A percentile compares a stretch with the other conserved stretches of the same genome.
These are phyloP conservation scores for Sugiyamaella valdiviana DNA, from an alignment of 805 yeast species.

Conservation along the genomic window DNA sequence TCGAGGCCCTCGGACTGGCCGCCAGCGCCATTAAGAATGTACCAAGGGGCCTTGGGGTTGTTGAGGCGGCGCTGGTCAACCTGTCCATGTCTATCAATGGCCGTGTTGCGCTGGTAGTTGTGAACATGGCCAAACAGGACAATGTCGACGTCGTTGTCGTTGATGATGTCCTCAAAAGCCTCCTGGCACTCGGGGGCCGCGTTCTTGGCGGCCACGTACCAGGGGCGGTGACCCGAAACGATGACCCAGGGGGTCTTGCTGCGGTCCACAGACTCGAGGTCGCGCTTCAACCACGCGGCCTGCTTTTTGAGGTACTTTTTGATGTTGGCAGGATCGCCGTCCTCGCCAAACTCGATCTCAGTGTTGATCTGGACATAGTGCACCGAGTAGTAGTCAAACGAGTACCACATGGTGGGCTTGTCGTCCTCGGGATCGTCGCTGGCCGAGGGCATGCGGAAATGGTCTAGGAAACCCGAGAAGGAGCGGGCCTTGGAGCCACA, in stretches of 20 bases:
- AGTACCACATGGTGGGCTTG: slow-evolving; percentile 30
- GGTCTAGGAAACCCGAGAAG: slow-evolving; percentile 27
- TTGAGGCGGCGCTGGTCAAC: slow-evolving; percentile 29
- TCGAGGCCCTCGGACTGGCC: slow-evolving; percentile 30
- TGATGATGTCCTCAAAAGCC: slow-evolving; percentile 23
- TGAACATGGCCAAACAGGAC: slow-evolving; percentile 25
- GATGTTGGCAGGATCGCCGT: slow-evolving; percentile 17
- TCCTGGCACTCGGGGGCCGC: slow-evolving; percentile 19
- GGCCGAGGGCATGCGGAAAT: slow-evolving; percentile 29
- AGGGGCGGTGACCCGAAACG: slow-evolving; percentile 29
- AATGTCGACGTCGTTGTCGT: slow-evolving; percentile 23
- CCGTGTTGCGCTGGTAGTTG: slow-evolving; percentile 22
- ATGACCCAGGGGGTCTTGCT: slow-evolving; percentile 27
- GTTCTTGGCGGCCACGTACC: slow-evolving; percentile 26
- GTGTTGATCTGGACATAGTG: slow-evolving; percentile 29
- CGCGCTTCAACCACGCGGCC: slow-evolving; percentile 27
- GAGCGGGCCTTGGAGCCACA: slow-evolving; percentile 22
- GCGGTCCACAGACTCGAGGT: slow-evolving; percentile 27
- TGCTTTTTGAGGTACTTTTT: slow-evolving; percentile 21
- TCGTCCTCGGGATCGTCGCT: slow-evolving; percentile 24
- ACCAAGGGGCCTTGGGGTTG: slow-evolving; percentile 29
- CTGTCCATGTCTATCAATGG: slow-evolving; percentile 20
- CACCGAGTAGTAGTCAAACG: slow-evolving; percentile 30
- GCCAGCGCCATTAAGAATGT: slow-evolving; percentile 29
- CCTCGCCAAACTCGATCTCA: slow-evolving; percentile 28